phyloP scores from a whole-genome alignment of 2,329 filamentous ascomycete species.

The Penicillium sp. region DNA sequence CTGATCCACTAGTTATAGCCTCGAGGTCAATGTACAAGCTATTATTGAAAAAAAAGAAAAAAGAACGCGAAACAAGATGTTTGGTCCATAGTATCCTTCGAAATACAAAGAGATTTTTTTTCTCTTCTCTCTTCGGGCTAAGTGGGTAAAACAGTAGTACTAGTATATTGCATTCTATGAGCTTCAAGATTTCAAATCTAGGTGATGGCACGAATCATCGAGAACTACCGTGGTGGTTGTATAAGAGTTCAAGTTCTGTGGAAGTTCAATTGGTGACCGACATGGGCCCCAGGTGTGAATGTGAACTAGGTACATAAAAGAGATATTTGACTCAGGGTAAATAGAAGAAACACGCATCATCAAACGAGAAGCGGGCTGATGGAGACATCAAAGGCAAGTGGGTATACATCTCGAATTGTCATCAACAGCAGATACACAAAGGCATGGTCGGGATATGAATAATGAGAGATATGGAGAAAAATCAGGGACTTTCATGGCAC shows the following conservation, averaged over 20 bases:
- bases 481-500: not conserved
- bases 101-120: too few relatives aligned
- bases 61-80: too few relatives aligned
- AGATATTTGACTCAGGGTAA: not conserved
- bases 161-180: too few relatives aligned
- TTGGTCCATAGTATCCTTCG: too few relatives aligned
- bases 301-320: slow-evolving; percentile 1
- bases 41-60: too few relatives aligned
- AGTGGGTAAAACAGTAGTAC: too few relatives aligned
- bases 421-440: not conserved
- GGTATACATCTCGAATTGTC: slow-evolving; percentile 4
- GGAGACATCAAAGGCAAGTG: slow-evolving; percentile 1
- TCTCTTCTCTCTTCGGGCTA: too few relatives aligned
- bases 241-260: not conserved
- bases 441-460: not conserved
- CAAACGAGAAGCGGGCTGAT: not conserved
- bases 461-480: not conserved
- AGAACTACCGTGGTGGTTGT: too few relatives aligned
- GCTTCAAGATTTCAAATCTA: too few relatives aligned
- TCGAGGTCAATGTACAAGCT: too few relatives aligned
- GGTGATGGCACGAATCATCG: too few relatives aligned
- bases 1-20: too few relatives aligned
- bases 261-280: not conserved
- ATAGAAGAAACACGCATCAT: not conserved
- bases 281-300: not conserved